Evolutionary conservation across 176 grass and related monocot genomes (phyloP).

Genomic region (Juncus inflexus): DNA sequence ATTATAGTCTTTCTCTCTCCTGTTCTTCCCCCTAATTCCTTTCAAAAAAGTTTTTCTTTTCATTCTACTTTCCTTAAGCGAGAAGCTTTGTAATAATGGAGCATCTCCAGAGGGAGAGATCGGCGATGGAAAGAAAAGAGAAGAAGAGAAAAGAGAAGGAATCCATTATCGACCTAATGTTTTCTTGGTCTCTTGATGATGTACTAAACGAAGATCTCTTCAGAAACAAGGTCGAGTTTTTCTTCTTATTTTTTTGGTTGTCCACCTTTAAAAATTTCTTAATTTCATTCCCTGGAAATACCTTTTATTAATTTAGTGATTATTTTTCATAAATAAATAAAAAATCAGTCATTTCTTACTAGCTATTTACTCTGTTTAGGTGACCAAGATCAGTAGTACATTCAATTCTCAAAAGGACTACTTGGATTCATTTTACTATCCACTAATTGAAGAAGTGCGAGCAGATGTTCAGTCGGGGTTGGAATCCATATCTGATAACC

Average conservation of each 20-base stretch:
- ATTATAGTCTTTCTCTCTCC: no score
- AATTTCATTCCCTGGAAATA: neutral
- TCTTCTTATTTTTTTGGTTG: neutral
- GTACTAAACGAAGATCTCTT: conserved; percentile 51
- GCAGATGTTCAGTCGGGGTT: conserved; percentile 43
- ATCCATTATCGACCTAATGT: neutral
- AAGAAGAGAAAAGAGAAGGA: neutral
- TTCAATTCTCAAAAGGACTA: conserved; percentile 25
- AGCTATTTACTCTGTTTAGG: conserved; percentile 18
- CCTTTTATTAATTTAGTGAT: no score
- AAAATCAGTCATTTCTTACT: no score
- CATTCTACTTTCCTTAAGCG: no score
- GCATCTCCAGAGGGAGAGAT: no score
- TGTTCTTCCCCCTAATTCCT: no score
- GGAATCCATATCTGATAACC: neutral
- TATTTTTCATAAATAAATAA: neutral
- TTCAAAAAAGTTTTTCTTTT: no score
- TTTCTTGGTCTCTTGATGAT: conserved; percentile 12
- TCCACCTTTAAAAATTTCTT: neutral
- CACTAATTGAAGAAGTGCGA: conserved; percentile 49
- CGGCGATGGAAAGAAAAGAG: no score
- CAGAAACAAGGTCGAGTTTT: conserved; percentile 30
- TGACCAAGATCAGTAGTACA: neutral
- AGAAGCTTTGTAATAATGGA: no score
- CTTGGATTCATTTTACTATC: conserved; percentile 35